Percentiles rank a stretch among this genome's conserved stretches.
Evolutionary conservation across 352 stramenopile species (phyloP).

Genomic region (Halophytophthora batemanensis): DNA sequence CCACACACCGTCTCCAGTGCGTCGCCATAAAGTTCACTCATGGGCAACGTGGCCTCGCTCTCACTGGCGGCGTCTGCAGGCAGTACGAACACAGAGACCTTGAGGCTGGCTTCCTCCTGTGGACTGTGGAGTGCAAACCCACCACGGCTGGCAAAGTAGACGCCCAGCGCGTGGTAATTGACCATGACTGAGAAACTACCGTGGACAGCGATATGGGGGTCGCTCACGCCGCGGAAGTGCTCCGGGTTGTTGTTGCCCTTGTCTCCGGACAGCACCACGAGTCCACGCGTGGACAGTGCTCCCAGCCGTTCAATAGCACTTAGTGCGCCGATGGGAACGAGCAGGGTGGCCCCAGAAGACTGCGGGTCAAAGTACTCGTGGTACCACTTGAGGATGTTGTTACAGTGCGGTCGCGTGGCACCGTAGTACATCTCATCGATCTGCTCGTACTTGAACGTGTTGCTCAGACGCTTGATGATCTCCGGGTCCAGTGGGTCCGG

Average conservation of each 20-base stretch:
- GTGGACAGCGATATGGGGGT: constrained; percentile 95
- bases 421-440: constrained; percentile 86
- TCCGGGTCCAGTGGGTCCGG: constrained; percentile 88
- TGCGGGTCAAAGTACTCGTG: constrained; percentile 73
- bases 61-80: constrained; percentile 24
- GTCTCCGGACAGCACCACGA: constrained; percentile 90
- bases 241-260: constrained; percentile 94
- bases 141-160: constrained; percentile 88
- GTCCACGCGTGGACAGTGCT: constrained; percentile 42
- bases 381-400: constrained; percentile 92
- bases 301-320: constrained; percentile 72
- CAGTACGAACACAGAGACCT: constrained; percentile 87
- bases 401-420: constrained; percentile 62
- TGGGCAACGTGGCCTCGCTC: constrained; percentile 14
- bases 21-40: constrained; percentile 43
- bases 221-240: constrained; percentile 87
- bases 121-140: constrained; percentile 92
- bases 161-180: constrained; percentile 94
- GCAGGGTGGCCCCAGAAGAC: constrained; percentile 68
- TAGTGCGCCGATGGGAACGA: constrained; percentile 91
- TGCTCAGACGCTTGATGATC: constrained; percentile 92
- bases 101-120: constrained; percentile 91
- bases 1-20: constrained; percentile 61
- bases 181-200: constrained; percentile 95
- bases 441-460: constrained; percentile 84